Base-by-base conservation (phyloP, 495 filamentous ascomycete genomes). In the Acidiella bohemica region DNA sequence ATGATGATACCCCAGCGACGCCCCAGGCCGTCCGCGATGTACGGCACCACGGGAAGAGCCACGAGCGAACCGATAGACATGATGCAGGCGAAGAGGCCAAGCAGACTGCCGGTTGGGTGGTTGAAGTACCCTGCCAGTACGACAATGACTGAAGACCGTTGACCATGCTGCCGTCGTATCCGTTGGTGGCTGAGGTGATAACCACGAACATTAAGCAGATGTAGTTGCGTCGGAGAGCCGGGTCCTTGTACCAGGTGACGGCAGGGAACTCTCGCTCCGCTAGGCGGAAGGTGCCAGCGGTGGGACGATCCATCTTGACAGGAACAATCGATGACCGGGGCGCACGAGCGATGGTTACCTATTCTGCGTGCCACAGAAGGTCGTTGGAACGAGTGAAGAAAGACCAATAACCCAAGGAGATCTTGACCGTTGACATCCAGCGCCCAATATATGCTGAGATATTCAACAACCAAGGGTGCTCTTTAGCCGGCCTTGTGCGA, bases 21-120 rank as follows among this genome's bases (percentile, higher is more conserved):
- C 13, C 84, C 83, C 4, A 81, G 58, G 6, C 60, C 45, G 47
- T 92, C 84, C 34, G 80, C 77, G 42, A 84, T 66, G 49, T 73
- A 79, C 0, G 74, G 73, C 32, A 78, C 83, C 34, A 74, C 64
- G 23, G 67, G 62, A 26, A 88, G 60, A 20, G 83, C 77, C 36
- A 74, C 72, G 41, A 87, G 70, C 29, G 83, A 81, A 30, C 84
- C 83, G 10, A 72, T 71, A 73, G 36, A 72, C 67, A 80, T 76
- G 51, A 80, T 67, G n/a, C 74, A 72, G 36, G 66, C 71, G 8
- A 84, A 68, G 2, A 57, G 36, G 40, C 55, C 55, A 19, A 58
- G 53, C 6, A 35, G 10, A 13, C 43, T 46, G 35, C 55, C 55
- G 13, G 32, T 45, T 28, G 55, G 55, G 31, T 56, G 22, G 35